Evolutionary conservation across 139 green algal genomes (phyloP).

Genomic region (Volvox reticuliferus): DNA sequence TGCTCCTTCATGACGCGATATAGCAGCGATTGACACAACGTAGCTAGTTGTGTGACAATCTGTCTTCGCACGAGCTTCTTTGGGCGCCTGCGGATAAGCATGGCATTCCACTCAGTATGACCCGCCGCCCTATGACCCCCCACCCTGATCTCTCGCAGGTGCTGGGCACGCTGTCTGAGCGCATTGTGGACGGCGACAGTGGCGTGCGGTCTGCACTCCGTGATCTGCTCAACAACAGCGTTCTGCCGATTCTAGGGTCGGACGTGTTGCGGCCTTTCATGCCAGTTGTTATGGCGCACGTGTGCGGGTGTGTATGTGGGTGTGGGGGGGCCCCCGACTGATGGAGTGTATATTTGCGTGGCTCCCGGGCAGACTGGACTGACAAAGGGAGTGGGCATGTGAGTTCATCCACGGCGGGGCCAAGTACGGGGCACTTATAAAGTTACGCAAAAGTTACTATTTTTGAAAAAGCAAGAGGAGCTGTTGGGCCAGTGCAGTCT

Average conservation of each 20-base stretch:
- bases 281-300: conserved; percentile 85
- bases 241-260: conserved; percentile 69
- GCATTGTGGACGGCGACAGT: conserved; percentile 61
- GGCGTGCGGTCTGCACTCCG: conserved; percentile 51
- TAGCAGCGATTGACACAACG: too few relatives aligned
- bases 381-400: too few relatives aligned
- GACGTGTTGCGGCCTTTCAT: conserved; percentile 80
- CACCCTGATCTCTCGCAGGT: conserved; percentile 1
- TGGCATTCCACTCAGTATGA: not conserved
- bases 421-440: too few relatives aligned
- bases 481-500: too few relatives aligned
- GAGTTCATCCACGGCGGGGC: too few relatives aligned
- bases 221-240: conserved; percentile 48
- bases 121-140: not conserved
- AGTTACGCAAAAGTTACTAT: too few relatives aligned
- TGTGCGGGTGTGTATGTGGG: conserved; percentile 58
- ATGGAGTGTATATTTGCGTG: not conserved
- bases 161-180: conserved; percentile 53
- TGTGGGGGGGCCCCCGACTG: not conserved
- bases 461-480: too few relatives aligned
- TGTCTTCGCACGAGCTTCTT: too few relatives aligned
- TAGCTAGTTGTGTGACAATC: too few relatives aligned
- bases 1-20: not conserved
- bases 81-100: too few relatives aligned
- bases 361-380: not conserved